Base-by-base conservation (phyloP, 2,329 filamentous ascomycete species). In the Phyllachora maydis region DNA sequence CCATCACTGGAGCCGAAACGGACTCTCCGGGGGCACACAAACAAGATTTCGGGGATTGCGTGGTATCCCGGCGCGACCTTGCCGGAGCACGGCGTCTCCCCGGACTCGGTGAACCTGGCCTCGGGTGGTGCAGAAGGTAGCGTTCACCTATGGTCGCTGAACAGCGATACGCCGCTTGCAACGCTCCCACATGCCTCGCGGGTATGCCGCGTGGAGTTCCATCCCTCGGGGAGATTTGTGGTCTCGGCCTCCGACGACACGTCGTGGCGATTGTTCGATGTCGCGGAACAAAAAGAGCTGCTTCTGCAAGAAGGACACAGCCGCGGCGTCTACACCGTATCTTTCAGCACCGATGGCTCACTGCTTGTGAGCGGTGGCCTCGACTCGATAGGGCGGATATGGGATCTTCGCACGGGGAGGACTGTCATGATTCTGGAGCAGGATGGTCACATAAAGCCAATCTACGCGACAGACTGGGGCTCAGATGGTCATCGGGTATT, bases 231-330 rank as follows among this genome's bases (percentile, higher is more conserved):
- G 4, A 64, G 64, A 30, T 95, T 85, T 39, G 56, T 95, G 5
- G 88, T 85, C 4, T 92, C 83, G 1, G 88, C 88, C 5, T 92
- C 82, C 0, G 88, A 88, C 38, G 88, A 98, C 42, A 92, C 82
- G 3, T 92, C 88, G 1, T 98, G 88, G 88, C 69, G 85, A 21
- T 56, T 98, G 16, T 98, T 88, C 85, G 85, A 95, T 42, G 68
- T 95, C 1, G 71, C 79, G 35, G 88, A 75, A 0, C 78, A 70
- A 0, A 72, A 72, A 3, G 83, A 95, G 41, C 51, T 95, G 2
- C 57, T 91, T 2, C 58, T 90, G 1, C 88, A 98, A 45, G 85
- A 95, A 49, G 88, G 88, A 1, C 88, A 98, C 45, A 90, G 82
- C 7, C 69, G 85, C 26, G 88, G 90, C 30, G 88, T 95, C 8